These are phyloP conservation scores for Globisporangium yorkense DNA, from an alignment of 352 stramenopile genomes.

Conservation along the genomic window DNA sequence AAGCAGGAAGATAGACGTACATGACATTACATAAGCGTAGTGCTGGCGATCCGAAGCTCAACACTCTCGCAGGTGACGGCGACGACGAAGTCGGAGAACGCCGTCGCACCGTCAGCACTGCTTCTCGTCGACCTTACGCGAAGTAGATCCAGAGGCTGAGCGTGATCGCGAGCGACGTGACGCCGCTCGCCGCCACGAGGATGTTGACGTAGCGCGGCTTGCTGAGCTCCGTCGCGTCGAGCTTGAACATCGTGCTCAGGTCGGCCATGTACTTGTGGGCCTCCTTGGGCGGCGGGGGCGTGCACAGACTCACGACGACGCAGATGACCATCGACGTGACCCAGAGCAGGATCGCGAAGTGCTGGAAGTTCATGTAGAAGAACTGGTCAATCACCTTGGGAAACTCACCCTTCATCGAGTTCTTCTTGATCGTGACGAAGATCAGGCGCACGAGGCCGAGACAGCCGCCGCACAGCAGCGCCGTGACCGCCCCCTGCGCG, in stretches of 20 bases:
- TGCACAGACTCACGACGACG: slow-evolving; percentile 45
- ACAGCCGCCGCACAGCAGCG: slow-evolving; percentile 40
- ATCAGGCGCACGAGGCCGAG: slow-evolving; percentile 44
- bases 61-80: too few species aligned
- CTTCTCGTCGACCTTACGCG: slow-evolving; percentile 9
- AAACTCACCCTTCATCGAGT: slow-evolving; percentile 34
- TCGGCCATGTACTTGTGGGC: slow-evolving; percentile 47
- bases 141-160: slow-evolving; percentile 57
- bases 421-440: slow-evolving; percentile 49
- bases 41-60: neutral
- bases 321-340: slow-evolving; percentile 38
- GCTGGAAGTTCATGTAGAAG: slow-evolving; percentile 72
- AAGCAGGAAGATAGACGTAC: neutral
- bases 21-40: slow-evolving; percentile 5
- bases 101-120: neutral
- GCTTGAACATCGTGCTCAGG: slow-evolving; percentile 42
- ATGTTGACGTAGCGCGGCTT: slow-evolving; percentile 46
- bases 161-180: slow-evolving; percentile 35
- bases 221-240: slow-evolving; percentile 38
- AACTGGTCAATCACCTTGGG: slow-evolving; percentile 38
- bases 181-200: slow-evolving; percentile 31
- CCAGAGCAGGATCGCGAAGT: slow-evolving; percentile 59
- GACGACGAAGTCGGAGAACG: neutral
- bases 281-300: slow-evolving; percentile 28
- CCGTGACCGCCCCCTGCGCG: slow-evolving; percentile 38